Percentiles rank a stretch among this genome's conserved stretches.
Conservation (phyloP, 1,284 basidiomycete species). For the Irpex rosettiformis region DNA sequence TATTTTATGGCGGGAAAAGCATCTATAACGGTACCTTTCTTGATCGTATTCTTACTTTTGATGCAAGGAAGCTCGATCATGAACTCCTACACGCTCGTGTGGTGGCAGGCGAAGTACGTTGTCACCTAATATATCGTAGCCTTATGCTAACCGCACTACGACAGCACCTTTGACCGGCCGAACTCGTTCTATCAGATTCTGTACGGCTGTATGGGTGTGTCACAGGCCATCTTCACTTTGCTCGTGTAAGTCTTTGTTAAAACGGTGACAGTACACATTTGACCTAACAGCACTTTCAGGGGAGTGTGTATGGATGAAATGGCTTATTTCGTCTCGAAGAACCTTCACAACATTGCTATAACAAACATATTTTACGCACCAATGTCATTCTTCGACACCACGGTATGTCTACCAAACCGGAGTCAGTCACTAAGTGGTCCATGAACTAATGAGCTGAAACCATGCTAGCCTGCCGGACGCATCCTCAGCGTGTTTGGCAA, state of each 20-base stretch:
- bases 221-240: slow-evolving; percentile 65
- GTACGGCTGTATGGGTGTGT: slow-evolving; percentile 64
- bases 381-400: slow-evolving; percentile 71
- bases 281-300: slow-evolving; percentile 30
- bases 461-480: slow-evolving; percentile 52
- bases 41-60: slow-evolving; percentile 51
- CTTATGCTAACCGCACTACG: slow-evolving; percentile 4
- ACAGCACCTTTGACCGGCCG: slow-evolving; percentile 43
- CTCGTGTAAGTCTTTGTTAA: slow-evolving; percentile 40
- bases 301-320: slow-evolving; percentile 54
- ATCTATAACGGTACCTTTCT: slow-evolving; percentile 50
- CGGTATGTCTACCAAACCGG: slow-evolving; percentile 36
- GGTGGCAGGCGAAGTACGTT: slow-evolving; percentile 67
- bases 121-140: not conserved
- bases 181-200: slow-evolving; percentile 69
- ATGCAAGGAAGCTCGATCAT: slow-evolving; percentile 63
- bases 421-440: not conserved
- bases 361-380: slow-evolving; percentile 61
- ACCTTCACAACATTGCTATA: slow-evolving; percentile 53
- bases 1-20: slow-evolving; percentile 69
- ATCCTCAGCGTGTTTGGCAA: slow-evolving; percentile 65
- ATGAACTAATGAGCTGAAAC: not conserved
- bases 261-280: too few relatives aligned
- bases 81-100: slow-evolving; percentile 62
- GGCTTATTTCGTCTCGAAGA: slow-evolving; percentile 55